Evolutionary conservation across 331 rosid species (phyloP).

Genomic region (Quercus lobata): DNA sequence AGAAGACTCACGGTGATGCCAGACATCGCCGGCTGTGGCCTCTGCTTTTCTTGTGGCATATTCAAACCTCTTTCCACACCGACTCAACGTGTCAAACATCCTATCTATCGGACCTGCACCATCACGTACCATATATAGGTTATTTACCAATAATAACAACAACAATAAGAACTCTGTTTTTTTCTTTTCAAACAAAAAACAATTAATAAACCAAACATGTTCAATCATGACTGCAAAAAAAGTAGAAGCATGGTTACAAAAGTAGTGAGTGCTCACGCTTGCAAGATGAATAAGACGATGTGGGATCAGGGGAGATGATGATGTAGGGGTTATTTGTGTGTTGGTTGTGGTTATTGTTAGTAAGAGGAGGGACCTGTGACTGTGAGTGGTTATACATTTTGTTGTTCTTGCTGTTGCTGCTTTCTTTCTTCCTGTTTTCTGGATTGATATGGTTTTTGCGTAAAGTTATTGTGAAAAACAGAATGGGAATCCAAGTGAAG

Average conservation of each 20-base stretch:
- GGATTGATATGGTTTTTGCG: neutral
- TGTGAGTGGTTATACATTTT: neutral
- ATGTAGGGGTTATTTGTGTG: slow-evolving; percentile 40
- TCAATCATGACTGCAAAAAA: neutral
- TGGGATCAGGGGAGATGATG: slow-evolving; percentile 21
- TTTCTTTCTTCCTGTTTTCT: neutral
- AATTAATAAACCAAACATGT: neutral
- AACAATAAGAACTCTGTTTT: neutral
- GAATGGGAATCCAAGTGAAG: neutral
- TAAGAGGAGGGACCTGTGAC: slow-evolving; percentile 12
- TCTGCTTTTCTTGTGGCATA: slow-evolving; percentile 57
- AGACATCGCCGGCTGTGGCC: slow-evolving; percentile 41
- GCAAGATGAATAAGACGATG: slow-evolving; percentile 30
- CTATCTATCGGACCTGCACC: slow-evolving; percentile 37
- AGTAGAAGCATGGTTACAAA: neutral
- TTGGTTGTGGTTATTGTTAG: neutral
- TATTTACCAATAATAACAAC: neutral
- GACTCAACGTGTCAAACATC: slow-evolving; percentile 31
- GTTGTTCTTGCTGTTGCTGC: slow-evolving; percentile 7
- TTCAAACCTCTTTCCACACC: slow-evolving; percentile 51
- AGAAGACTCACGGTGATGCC: slow-evolving; percentile 67
- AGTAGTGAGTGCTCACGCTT: slow-evolving; percentile 31
- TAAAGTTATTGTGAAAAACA: too few species aligned
- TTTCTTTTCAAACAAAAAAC: neutral
- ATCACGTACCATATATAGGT: neutral